Base-by-base conservation (phyloP, 2,329 filamentous ascomycete genomes). In the Neonectria coccinea region DNA sequence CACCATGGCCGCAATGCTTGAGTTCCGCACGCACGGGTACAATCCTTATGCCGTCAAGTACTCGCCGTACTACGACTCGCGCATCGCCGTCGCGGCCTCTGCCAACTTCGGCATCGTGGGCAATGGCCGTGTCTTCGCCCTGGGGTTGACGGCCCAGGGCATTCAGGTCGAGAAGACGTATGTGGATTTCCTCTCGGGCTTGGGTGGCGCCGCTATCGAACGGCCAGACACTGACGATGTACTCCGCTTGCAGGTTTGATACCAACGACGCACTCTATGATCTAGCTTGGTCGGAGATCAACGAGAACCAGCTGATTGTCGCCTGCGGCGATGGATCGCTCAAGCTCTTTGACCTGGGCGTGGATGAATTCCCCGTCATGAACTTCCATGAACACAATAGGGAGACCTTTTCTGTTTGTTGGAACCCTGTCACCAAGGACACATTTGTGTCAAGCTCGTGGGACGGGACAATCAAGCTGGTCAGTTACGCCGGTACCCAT, bases 41-140 rank as follows among this genome's bases (percentile, higher is more conserved):
- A 97, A 98, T 80, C 94, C 94, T 74, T 97, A 97, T 82, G 93
- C 92, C 72, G 94, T 97, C 80, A 97, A 97, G 82, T 99, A 98
- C 85, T 98, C 95, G 60, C 96, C 96, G 7, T 99, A 97, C 84
- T 97, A 97, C 83, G 96, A 98, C 83, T 96, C 92, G 70, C 90
- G 94, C 68, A 89, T 99, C 69, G 95, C 95, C 62, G 94, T 97
- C 73, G 92, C 93, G 31, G 87, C 92, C 1, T 92, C 94, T n/a
- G 89, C 95, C 68, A 98, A 99, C 84, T 99, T 96, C 81, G 96
- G 96, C 42, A 92, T 99, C 42, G 95, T 99, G 39, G 96, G 96
- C 52, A 99, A 99, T 83, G 96, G 96, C 11, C 89, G 94, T 47
- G 82, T 98, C 1, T 98, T 92, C 76, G 89, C 95, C 62, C 85